phyloP scores from a whole-genome alignment of 805 yeast species.

The Debaryomyces prosopidis region DNA sequence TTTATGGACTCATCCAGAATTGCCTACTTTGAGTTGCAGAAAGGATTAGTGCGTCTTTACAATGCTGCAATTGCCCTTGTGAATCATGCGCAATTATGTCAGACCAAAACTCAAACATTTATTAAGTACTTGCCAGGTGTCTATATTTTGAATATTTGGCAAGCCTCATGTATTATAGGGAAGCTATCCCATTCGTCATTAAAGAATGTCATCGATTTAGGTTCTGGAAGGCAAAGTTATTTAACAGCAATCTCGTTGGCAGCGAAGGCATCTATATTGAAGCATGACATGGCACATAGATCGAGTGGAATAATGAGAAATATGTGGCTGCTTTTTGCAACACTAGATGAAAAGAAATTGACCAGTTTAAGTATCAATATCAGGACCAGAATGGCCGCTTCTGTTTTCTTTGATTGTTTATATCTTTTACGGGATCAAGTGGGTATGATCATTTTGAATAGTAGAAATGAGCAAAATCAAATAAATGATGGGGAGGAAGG shows the following conservation, averaged over 20 bases:
- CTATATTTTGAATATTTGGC: constrained; percentile 84
- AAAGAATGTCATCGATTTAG: constrained; percentile 63
- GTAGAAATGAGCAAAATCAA: constrained; percentile 22
- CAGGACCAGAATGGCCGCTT: constrained; percentile 85
- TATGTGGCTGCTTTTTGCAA: constrained; percentile 84
- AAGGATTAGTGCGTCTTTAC: constrained; percentile 75
- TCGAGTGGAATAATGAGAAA: constrained; percentile 93
- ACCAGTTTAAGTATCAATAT: constrained; percentile 52
- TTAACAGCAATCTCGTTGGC: constrained; percentile 67
- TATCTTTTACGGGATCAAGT: constrained; percentile 83
- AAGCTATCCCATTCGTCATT: constrained; percentile 77
- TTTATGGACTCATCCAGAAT: constrained; percentile 64
- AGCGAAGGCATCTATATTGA: constrained; percentile 77
- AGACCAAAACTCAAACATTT: constrained; percentile 57
- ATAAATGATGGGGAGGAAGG: constrained; percentile 28
- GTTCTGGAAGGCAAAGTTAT: constrained; percentile 69
- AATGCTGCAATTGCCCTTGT: constrained; percentile 76
- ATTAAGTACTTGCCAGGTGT: constrained; percentile 82
- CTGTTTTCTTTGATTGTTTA: constrained; percentile 87
- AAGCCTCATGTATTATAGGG: constrained; percentile 82
- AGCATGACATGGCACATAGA: constrained; percentile 90
- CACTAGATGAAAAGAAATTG: constrained; percentile 56
- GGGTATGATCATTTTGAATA: constrained; percentile 72
- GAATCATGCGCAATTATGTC: constrained; percentile 64
- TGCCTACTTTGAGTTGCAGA: constrained; percentile 59